phyloP scores from a whole-genome alignment of 441 rosid genomes.

The Euphorbia celastroides region DNA sequence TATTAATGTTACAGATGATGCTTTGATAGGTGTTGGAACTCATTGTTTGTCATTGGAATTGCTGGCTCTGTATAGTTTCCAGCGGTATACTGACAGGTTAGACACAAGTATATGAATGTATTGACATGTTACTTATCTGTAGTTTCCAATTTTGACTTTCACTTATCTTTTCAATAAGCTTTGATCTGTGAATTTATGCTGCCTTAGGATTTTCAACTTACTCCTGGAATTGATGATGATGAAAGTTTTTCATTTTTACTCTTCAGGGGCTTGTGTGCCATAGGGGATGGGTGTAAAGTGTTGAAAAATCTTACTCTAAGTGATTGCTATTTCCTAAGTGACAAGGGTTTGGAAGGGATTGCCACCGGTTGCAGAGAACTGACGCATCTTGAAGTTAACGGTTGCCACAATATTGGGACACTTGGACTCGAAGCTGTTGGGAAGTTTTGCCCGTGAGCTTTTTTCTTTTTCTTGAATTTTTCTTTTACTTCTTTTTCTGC shows the following conservation, averaged over 20 bases:
- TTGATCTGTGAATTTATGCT: slow-evolving; percentile 3
- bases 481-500: neutral
- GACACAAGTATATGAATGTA: slow-evolving; percentile 18
- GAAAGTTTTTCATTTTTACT: slow-evolving; percentile 20
- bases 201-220: neutral
- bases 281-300: slow-evolving; percentile 75
- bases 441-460: slow-evolving; percentile 61
- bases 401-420: slow-evolving; percentile 88
- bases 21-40: slow-evolving; percentile 55
- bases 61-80: slow-evolving; percentile 73
- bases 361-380: slow-evolving; percentile 73
- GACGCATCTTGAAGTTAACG: slow-evolving; percentile 79
- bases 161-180: neutral
- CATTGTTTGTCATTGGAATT: slow-evolving; percentile 63
- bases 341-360: slow-evolving; percentile 71
- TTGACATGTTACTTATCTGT: neutral
- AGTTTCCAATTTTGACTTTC: neutral
- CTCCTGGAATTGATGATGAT: slow-evolving; percentile 14
- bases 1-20: slow-evolving; percentile 61
- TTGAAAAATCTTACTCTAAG: slow-evolving; percentile 66
- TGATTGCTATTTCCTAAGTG: slow-evolving; percentile 74
- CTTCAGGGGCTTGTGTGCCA: slow-evolving; percentile 69
- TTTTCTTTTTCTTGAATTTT: neutral
- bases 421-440: slow-evolving; percentile 75
- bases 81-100: slow-evolving; percentile 71